Evolutionary conservation across 176 grass and related monocot species (phyloP).

Genomic region (Cocos nucifera): DNA sequence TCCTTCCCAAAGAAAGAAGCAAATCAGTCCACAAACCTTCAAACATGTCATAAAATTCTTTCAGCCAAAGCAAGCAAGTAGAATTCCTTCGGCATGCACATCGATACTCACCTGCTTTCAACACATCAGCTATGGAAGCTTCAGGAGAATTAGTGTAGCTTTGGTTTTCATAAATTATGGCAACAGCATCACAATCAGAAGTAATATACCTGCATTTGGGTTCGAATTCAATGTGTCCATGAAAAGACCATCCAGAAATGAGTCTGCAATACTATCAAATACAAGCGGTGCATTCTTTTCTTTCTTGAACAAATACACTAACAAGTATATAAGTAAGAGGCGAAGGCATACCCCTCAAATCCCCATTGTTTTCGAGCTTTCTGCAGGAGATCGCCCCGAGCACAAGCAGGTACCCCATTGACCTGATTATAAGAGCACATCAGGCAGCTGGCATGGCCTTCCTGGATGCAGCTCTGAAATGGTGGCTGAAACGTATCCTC

Average conservation of each 20-base stretch:
- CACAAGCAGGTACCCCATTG: conserved; percentile 77
- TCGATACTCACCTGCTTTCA: conserved; percentile 57
- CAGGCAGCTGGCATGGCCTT: conserved; percentile 84
- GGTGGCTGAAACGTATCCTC: conserved; percentile 84
- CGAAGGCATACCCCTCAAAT: conserved; percentile 49
- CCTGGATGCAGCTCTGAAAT: conserved; percentile 88
- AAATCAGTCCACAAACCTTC: not conserved
- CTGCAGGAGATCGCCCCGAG: conserved; percentile 54
- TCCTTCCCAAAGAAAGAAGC: conserved; percentile 34
- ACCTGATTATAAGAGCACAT: conserved; percentile 94
- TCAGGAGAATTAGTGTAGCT: conserved; percentile 58
- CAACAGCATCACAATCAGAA: conserved; percentile 88
- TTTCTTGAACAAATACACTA: too few relatives aligned
- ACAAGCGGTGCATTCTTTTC: too few relatives aligned
- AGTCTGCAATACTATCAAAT: too few relatives aligned
- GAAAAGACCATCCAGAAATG: too few relatives aligned
- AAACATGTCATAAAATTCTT: too few relatives aligned
- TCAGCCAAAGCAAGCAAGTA: too few relatives aligned
- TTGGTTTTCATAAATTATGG: conserved; percentile 75
- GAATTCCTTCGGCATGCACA: not conserved
- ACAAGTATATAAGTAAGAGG: not conserved
- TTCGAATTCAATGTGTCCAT: too few relatives aligned
- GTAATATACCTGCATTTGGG: conserved; percentile 50
- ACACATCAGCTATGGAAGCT: conserved; percentile 82
- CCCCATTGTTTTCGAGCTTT: conserved; percentile 85